Evolutionary conservation across 1,284 basidiomycete genomes (phyloP).

Genomic region (Fistulina hepatica): DNA sequence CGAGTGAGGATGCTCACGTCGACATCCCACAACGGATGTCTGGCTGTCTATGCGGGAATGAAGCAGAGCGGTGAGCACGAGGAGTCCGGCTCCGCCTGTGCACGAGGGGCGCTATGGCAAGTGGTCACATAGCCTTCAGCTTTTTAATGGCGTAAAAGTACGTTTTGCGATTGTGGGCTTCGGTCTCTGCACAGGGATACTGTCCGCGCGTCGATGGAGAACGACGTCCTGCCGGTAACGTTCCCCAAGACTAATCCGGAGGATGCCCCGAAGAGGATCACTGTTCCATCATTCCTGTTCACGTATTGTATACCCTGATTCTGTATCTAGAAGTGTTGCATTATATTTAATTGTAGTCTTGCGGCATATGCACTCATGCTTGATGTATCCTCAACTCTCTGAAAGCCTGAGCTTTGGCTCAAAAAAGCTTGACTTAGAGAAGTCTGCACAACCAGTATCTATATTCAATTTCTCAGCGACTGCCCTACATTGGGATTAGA

Average conservation of each 20-base stretch:
- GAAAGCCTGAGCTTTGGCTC: too few relatives aligned
- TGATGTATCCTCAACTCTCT: too few relatives aligned
- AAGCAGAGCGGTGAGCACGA: conserved; percentile 20
- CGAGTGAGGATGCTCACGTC: conserved; percentile 29
- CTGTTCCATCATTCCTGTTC: too few relatives aligned
- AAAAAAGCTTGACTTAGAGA: too few relatives aligned
- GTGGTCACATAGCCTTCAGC: conserved; percentile 26
- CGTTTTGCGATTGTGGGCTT: conserved; percentile 5
- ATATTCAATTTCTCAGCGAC: too few relatives aligned
- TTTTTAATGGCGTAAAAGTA: conserved; percentile 30
- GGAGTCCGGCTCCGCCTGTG: conserved; percentile 24
- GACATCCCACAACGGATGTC: conserved; percentile 27
- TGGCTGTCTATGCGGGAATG: conserved; percentile 30
- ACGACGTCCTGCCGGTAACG: conserved; percentile 14
- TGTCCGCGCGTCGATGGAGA: conserved; percentile 14
- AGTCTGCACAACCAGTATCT: too few relatives aligned
- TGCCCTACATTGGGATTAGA: too few relatives aligned
- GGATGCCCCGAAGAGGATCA: conserved; percentile 15
- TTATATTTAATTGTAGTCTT: too few relatives aligned
- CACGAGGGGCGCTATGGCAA: conserved; percentile 30
- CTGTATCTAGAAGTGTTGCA: too few relatives aligned
- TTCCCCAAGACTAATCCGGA: conserved; percentile 15
- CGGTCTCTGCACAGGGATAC: conserved; percentile 12
- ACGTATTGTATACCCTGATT: too few relatives aligned
- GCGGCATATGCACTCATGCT: too few relatives aligned